Percentiles rank a stretch among this genome's conserved stretches.
phyloP scores from a whole-genome alignment of 352 stramenopile genomes.

The Stephanocyclus meneghinianus region DNA sequence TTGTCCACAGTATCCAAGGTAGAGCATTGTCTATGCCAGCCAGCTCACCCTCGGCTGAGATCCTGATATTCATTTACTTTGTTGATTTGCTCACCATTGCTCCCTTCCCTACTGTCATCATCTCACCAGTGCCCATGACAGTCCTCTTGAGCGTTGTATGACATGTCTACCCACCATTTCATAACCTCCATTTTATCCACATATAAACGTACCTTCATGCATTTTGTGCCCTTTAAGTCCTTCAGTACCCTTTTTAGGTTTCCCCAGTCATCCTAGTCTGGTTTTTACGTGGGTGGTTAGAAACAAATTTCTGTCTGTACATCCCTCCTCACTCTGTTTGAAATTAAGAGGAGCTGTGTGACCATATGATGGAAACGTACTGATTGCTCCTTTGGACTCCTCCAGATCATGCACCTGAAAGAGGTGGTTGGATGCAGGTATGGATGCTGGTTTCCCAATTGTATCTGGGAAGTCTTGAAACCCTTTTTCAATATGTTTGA shows the following conservation, averaged over 20 bases:
- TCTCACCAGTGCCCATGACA: slow-evolving; percentile 47
- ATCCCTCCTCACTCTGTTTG: slow-evolving; percentile 41
- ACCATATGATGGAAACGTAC: slow-evolving; percentile 48
- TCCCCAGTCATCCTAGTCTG: slow-evolving; percentile 51
- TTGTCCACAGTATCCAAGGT: slow-evolving; percentile 5
- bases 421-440: slow-evolving; percentile 39
- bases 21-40: slow-evolving; percentile 7
- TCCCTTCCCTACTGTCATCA: slow-evolving; percentile 35
- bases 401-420: slow-evolving; percentile 51
- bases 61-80: slow-evolving; percentile 36
- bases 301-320: slow-evolving; percentile 52
- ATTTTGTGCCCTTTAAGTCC: slow-evolving; percentile 46
- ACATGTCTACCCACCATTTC: slow-evolving; percentile 54
- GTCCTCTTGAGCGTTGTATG: slow-evolving; percentile 50
- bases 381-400: slow-evolving; percentile 17
- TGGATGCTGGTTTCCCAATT: neutral
- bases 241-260: slow-evolving; percentile 15
- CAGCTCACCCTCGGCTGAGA: slow-evolving; percentile 36
- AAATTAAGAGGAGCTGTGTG: slow-evolving; percentile 47
- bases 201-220: slow-evolving; percentile 16
- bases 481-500: slow-evolving; percentile 1
- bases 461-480: slow-evolving; percentile 28
- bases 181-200: slow-evolving; percentile 16
- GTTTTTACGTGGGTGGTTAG: slow-evolving; percentile 40
- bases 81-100: slow-evolving; percentile 3